Evolutionary conservation across 176 grass and related monocot genomes (phyloP).

Genomic region (maize (Zea mays)): DNA sequence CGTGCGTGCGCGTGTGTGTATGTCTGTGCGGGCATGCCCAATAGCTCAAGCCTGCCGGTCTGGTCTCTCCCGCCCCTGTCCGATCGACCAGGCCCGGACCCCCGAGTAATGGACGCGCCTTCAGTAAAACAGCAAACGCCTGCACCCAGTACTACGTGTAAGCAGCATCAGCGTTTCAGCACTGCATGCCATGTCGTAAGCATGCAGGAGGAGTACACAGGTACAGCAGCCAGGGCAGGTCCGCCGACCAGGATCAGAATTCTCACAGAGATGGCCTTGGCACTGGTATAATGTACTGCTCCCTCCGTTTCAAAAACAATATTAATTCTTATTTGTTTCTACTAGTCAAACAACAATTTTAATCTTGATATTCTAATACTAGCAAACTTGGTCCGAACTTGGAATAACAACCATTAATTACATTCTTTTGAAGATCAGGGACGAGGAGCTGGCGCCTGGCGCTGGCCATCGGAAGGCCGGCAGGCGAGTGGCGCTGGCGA

Average conservation of each 20-base stretch:
- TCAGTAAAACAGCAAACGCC: neutral
- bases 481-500: neutral
- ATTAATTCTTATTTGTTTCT: no score
- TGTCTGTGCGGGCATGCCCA: conserved; percentile 2
- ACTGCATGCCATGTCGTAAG: conserved; percentile 8
- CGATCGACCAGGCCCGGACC: no score
- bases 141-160: neutral
- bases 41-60: neutral
- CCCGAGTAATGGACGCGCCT: conserved; percentile 11
- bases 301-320: neutral
- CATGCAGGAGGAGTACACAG: neutral
- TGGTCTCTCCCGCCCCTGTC: neutral
- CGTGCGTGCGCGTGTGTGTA: neutral
- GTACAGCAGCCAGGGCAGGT: neutral
- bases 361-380: no score
- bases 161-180: conserved; percentile 30
- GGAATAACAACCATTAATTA: no score
- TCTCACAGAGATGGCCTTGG: neutral
- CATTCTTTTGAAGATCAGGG: no score
- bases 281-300: no score
- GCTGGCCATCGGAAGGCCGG: neutral
- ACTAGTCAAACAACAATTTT: no score
- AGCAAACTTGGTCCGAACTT: no score
- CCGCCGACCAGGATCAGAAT: neutral
- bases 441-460: neutral